Conservation (phyloP, 257 asterid species). For the Solanum lycopersicoides region DNA sequence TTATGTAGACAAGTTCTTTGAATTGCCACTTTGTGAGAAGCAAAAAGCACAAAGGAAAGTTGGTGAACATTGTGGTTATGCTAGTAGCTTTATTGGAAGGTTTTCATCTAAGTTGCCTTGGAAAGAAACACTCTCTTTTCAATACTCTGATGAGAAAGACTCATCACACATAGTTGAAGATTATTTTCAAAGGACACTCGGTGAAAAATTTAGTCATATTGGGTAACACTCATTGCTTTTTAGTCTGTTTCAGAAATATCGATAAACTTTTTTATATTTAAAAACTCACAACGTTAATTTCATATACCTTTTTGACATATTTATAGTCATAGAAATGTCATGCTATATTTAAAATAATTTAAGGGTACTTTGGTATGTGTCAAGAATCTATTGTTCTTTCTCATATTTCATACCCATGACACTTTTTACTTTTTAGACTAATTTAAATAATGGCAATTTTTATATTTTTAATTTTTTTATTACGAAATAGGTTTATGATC, state of each 20-base stretch:
- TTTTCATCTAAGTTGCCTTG: background rate
- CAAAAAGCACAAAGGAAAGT: background rate
- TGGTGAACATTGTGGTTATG: conserved; percentile 1
- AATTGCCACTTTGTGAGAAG: background rate
- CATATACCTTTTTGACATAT: background rate
- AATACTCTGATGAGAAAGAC: background rate
- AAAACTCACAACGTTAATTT: background rate
- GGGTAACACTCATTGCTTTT: background rate
- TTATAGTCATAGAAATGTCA: background rate
- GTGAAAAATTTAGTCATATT: background rate
- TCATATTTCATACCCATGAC: too few relatives aligned
- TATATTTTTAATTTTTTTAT: background rate
- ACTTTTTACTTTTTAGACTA: background rate
- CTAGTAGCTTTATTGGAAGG: background rate
- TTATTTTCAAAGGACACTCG: background rate
- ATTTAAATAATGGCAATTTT: background rate
- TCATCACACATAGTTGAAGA: background rate
- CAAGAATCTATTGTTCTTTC: background rate
- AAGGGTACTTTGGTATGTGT: background rate
- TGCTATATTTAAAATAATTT: background rate
- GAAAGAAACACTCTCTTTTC: conserved; percentile 5
- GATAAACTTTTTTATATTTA: background rate
- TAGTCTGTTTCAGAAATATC: background rate
- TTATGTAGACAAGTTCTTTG: background rate
- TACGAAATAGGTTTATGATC: background rate